Percentiles rank a stretch among this genome's conserved stretches.
phyloP scores from a whole-genome alignment of 2,329 filamentous ascomycete species.

The Plectosphaerella cucumerina region DNA sequence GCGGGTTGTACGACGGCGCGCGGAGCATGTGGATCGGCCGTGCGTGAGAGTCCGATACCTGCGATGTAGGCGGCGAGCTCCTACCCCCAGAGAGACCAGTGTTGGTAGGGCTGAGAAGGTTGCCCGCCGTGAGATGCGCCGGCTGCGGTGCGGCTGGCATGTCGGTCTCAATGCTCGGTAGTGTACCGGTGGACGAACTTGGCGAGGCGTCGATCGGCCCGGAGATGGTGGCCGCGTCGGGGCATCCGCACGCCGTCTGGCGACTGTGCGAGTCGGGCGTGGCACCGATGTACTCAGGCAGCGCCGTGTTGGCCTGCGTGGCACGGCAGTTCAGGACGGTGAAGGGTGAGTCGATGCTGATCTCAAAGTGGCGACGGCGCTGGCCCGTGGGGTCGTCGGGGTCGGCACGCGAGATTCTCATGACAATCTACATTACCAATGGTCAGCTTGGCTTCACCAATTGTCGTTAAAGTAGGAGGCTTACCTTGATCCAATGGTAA shows the following conservation, averaged over 20 bases:
- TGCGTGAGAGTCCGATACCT: conserved; percentile 20
- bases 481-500: conserved; percentile 93
- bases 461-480: conserved; percentile 15
- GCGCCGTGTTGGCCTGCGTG: conserved; percentile 82
- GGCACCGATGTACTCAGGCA: conserved; percentile 67
- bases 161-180: conserved; percentile 33
- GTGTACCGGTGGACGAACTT: conserved; percentile 53
- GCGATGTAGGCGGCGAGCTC: conserved; percentile 7
- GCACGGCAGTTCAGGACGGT: conserved; percentile 90
- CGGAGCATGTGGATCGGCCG: conserved; percentile 83
- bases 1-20: conserved; percentile 81
- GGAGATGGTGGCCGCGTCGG: conserved; percentile 55
- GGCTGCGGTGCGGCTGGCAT: conserved; percentile 50
- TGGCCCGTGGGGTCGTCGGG: conserved; percentile 64
- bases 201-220: conserved; percentile 59
- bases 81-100: conserved; percentile 6
- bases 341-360: conserved; percentile 93
- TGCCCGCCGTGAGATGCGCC: conserved; percentile 41
- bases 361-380: conserved; percentile 87
- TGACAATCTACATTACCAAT: conserved; percentile 65
- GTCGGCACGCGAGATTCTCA: conserved; percentile 84
- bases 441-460: conserved; percentile 8
- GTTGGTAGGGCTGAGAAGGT: conserved; percentile 12
- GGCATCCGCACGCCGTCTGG: conserved; percentile 49
- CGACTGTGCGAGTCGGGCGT: conserved; percentile 27